A percentile compares a stretch with the other conserved stretches of the same genome.
These are phyloP conservation scores for Hericium rajendrae DNA, from an alignment of 768 basidiomycete species.

Conservation along the genomic window DNA sequence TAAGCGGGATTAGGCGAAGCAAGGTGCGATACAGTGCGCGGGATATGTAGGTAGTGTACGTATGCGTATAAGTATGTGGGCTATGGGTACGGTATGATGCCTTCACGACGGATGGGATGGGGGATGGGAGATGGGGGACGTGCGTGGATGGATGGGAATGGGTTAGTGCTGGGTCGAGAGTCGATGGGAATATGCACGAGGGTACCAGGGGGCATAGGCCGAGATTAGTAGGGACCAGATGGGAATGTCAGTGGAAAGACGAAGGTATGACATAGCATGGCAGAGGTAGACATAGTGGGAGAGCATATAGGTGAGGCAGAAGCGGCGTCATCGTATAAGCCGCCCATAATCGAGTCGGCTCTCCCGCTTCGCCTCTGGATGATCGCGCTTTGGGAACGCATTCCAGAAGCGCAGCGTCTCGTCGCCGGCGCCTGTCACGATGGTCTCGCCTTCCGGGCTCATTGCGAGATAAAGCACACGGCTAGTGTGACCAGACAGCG, in stretches of 20 bases:
- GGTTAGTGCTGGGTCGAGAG: background rate
- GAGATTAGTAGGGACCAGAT: background rate
- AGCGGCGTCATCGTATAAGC: conserved; percentile 23
- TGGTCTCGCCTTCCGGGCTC: conserved; percentile 95
- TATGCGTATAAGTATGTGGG: background rate
- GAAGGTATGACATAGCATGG: background rate
- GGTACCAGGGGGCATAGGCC: background rate
- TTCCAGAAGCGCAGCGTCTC: conserved; percentile 98
- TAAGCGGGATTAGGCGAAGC: background rate
- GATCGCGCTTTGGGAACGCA: conserved; percentile 77
- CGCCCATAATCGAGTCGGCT: conserved; percentile 38
- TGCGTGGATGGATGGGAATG: background rate
- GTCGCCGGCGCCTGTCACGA: conserved; percentile 96
- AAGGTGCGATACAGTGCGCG: background rate
- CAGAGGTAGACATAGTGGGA: background rate
- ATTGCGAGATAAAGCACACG: conserved; percentile 96
- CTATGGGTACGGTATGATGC: too few species aligned
- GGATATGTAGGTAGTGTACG: background rate
- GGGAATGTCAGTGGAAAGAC: background rate
- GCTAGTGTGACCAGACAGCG: conserved; percentile 88
- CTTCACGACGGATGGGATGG: background rate
- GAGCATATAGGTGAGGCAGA: background rate
- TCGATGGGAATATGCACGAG: background rate
- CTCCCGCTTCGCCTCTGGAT: conserved; percentile 25
- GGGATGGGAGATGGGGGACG: background rate